Percentiles rank a stretch among this genome's conserved stretches.
phyloP scores from a whole-genome alignment of 768 basidiomycete species.

The Rhizopogon salebrosus region DNA sequence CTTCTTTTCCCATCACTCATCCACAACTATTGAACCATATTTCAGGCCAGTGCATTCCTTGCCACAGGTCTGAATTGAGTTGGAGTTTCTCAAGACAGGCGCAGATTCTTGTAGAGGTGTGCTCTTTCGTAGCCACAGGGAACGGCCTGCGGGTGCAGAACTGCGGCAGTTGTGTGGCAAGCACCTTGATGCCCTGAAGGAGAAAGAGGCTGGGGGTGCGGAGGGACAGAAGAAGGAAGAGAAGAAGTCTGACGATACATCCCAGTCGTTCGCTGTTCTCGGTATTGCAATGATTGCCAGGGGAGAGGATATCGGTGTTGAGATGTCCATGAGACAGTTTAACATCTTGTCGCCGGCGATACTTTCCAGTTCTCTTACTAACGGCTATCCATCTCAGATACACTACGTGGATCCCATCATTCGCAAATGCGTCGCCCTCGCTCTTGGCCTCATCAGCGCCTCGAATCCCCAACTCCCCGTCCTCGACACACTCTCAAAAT shows the following conservation, averaged over 20 bases:
- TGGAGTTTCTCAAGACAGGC: constrained; percentile 90
- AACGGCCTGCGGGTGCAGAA: constrained; percentile 90
- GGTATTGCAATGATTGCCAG: constrained; percentile 94
- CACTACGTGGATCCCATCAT: constrained; percentile 94
- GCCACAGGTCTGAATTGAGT: no score
- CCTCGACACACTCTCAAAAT: constrained; percentile 96
- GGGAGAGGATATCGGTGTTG: constrained; percentile 97
- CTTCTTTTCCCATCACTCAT: no score
- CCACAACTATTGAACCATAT: no score
- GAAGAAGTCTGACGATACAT: constrained; percentile 61
- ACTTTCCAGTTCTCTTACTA: constrained; percentile 3
- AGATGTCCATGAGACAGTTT: constrained; percentile 97
- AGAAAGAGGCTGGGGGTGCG: constrained; percentile 29
- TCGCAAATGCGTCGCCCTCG: constrained; percentile 89
- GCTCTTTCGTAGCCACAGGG: constrained; percentile 91
- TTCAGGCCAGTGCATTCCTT: no score
- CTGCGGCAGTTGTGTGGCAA: constrained; percentile 94
- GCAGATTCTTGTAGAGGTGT: constrained; percentile 88
- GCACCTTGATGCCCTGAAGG: constrained; percentile 56
- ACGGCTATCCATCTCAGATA: constrained; percentile 59
- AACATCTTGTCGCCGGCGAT: constrained; percentile 39
- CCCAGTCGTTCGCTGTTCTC: constrained; percentile 89
- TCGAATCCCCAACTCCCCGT: constrained; percentile 95
- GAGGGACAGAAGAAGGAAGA: constrained; percentile 41
- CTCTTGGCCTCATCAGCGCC: constrained; percentile 89